Conservation (phyloP, 768 basidiomycete species). For the Pleurotus citrinopileatus region DNA sequence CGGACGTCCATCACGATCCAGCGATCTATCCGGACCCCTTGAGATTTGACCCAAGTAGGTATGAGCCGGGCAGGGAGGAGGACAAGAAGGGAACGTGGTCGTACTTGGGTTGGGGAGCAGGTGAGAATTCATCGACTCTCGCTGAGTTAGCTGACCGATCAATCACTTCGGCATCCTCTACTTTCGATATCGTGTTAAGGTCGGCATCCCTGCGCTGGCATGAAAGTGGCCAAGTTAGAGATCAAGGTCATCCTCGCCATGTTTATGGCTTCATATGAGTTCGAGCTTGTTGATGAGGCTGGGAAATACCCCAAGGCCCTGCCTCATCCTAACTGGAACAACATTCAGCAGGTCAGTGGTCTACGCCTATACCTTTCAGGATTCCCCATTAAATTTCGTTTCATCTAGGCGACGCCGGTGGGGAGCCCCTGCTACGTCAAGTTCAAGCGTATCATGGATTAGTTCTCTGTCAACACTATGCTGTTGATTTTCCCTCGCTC, state of each 20-base stretch:
- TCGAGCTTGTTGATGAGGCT: constrained; percentile 28
- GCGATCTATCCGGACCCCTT: constrained; percentile 31
- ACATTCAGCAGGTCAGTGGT: constrained; percentile 26
- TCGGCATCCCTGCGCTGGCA: constrained; percentile 38
- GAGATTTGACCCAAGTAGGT: constrained; percentile 34
- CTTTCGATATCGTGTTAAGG: constrained; percentile 17
- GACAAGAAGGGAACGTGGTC: constrained; percentile 29
- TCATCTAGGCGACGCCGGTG: constrained; percentile 21
- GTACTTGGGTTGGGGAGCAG: constrained; percentile 39
- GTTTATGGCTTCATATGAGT: constrained; percentile 31
- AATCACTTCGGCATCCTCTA: not conserved
- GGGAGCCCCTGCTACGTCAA: constrained; percentile 27
- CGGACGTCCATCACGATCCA: constrained; percentile 32
- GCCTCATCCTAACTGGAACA: constrained; percentile 29
- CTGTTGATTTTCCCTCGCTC: too few species aligned
- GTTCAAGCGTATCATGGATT: constrained; percentile 21
- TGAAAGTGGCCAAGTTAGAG: constrained; percentile 37
- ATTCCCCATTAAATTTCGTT: not conserved
- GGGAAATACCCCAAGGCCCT: constrained; percentile 24
- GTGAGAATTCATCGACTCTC: constrained; percentile 20
- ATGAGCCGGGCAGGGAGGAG: constrained; percentile 26
- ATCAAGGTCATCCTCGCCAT: constrained; percentile 34
- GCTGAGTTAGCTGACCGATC: not conserved
- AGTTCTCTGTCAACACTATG: too few species aligned
- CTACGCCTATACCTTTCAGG: not conserved